phyloP scores from a whole-genome alignment of 1,284 basidiomycete species.

The Heterobasidion occidentale region DNA sequence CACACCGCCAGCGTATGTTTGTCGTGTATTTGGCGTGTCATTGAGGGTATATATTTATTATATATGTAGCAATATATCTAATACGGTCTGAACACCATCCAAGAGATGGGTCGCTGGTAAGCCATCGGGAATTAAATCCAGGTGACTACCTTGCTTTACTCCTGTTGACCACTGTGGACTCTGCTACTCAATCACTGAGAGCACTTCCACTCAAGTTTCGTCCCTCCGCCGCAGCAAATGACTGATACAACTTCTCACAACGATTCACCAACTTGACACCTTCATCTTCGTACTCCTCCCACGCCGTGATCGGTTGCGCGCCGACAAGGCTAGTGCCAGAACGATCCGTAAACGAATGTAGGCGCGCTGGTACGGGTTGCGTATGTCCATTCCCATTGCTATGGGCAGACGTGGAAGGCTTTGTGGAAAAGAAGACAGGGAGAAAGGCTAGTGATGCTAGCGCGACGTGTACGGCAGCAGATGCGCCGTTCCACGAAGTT shows the following conservation, averaged over 20 bases:
- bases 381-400: conserved; percentile 5
- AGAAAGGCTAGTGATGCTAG: conserved; percentile 45
- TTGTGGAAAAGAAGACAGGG: conserved; percentile 20
- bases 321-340: conserved; percentile 50
- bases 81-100: too few relatives aligned
- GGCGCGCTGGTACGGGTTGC: conserved; percentile 29
- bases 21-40: too few relatives aligned
- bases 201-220: background rate
- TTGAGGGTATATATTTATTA: too few relatives aligned
- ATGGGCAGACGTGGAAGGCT: background rate
- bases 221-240: conserved; percentile 15
- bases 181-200: background rate
- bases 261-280: conserved; percentile 40
- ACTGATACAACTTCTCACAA: conserved; percentile 43
- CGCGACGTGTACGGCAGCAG: conserved; percentile 56
- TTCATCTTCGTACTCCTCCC: conserved; percentile 38
- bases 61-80: too few relatives aligned
- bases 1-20: background rate
- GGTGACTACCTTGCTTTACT: too few relatives aligned
- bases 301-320: conserved; percentile 37
- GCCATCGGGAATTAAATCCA: too few relatives aligned
- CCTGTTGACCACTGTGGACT: too few relatives aligned
- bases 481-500: conserved; percentile 50
- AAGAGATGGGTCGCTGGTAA: too few relatives aligned
- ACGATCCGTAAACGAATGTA: conserved; percentile 46